Conservation (phyloP, 2,329 filamentous ascomycete genomes). For the Drechslera avenae region DNA sequence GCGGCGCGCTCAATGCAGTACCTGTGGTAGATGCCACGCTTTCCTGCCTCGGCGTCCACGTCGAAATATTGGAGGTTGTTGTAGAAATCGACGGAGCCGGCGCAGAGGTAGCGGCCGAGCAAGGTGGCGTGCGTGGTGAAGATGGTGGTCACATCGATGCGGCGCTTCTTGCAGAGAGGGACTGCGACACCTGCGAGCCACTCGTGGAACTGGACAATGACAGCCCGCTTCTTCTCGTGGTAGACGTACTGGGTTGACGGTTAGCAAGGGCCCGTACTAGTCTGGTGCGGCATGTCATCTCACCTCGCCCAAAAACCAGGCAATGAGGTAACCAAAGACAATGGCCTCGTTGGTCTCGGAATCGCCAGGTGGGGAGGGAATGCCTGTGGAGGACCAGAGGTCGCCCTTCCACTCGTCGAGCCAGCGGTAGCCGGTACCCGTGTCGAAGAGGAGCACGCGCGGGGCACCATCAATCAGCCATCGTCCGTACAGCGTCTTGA, state of each 20-base stretch:
- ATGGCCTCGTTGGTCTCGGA: conserved; percentile 97
- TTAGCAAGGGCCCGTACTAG: conserved; percentile 19
- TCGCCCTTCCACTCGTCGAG: conserved; percentile 97
- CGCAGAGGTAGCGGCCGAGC: conserved; percentile 92
- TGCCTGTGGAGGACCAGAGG: conserved; percentile 89
- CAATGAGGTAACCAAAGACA: conserved; percentile 94
- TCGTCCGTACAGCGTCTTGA: conserved; percentile 87
- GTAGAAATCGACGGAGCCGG: conserved; percentile 98
- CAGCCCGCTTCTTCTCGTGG: conserved; percentile 87
- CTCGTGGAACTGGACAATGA: conserved; percentile 98
- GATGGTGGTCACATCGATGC: conserved; percentile 96
- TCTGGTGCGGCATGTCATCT: conserved; percentile 7
- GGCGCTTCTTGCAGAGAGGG: conserved; percentile 88
- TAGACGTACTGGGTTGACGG: conserved; percentile 73
- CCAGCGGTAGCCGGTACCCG: conserved; percentile 87
- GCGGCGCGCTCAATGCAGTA: conserved; percentile 98
- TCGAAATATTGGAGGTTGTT: conserved; percentile 98
- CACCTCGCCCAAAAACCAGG: conserved; percentile 98
- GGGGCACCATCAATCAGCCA: conserved; percentile 98
- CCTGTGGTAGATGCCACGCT: conserved; percentile 96
- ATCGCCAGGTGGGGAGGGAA: conserved; percentile 89
- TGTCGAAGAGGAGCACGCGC: conserved; percentile 91
- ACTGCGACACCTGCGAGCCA: conserved; percentile 95
- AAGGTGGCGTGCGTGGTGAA: conserved; percentile 98
- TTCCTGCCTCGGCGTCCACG: conserved; percentile 93